Evolutionary conservation across 2,329 filamentous ascomycete genomes (phyloP).

Genomic region (Diaporthe velutina): DNA sequence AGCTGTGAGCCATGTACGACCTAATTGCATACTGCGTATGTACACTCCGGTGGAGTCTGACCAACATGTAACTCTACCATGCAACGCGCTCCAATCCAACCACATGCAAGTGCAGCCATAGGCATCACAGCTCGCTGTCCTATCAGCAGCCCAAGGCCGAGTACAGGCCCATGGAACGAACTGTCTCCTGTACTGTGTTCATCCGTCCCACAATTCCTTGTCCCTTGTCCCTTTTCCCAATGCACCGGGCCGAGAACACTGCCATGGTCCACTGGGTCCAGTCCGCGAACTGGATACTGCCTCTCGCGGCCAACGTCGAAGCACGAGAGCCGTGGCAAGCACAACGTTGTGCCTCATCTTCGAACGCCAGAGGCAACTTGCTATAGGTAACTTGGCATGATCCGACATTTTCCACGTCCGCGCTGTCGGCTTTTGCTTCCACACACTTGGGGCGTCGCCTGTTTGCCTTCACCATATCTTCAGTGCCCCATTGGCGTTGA

Average conservation of each 20-base stretch:
- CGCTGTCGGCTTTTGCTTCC: background rate
- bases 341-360: background rate
- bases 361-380: background rate
- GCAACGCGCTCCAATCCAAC: background rate
- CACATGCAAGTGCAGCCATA: constrained; percentile 19
- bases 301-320: background rate
- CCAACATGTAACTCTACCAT: constrained; percentile 9
- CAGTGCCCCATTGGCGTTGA: background rate
- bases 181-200: background rate
- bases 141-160: background rate
- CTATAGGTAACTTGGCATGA: background rate
- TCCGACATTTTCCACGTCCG: background rate
- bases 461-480: background rate
- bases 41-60: background rate
- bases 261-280: too few species aligned
- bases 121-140: background rate
- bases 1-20: background rate
- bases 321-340: background rate
- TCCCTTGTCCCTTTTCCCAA: background rate
- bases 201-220: background rate
- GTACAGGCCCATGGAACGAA: background rate
- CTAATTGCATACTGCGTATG: background rate
- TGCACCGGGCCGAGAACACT: background rate
- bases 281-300: background rate
- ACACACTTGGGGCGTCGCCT: background rate